A percentile compares a stretch with the other conserved stretches of the same genome.
Evolutionary conservation across 148 eudicot genomes (phyloP).

Genomic region (Salicornia ramosissima): DNA sequence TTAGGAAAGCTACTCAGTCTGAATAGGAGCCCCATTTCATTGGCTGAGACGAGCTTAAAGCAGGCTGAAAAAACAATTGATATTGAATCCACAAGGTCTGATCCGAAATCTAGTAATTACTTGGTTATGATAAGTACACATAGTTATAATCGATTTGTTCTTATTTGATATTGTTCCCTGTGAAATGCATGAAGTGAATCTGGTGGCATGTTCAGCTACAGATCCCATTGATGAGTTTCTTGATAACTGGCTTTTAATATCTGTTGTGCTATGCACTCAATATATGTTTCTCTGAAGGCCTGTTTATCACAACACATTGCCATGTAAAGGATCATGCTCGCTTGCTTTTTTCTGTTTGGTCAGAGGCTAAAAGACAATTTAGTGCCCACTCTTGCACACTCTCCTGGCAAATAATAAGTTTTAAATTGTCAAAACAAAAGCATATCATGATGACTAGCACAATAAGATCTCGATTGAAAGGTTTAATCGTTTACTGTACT

Average conservation of each 20-base stretch:
- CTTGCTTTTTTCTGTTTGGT: not conserved
- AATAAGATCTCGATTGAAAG: not conserved
- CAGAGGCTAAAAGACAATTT: not conserved
- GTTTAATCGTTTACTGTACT: not conserved
- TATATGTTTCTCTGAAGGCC: not conserved
- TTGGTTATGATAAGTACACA: slow-evolving; percentile 9
- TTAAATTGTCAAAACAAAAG: not conserved
- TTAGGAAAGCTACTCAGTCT: slow-evolving; percentile 63
- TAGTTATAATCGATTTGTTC: not conserved
- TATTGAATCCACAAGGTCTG: slow-evolving; percentile 41
- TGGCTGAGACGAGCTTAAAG: slow-evolving; percentile 17
- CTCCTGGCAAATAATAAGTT: not conserved
- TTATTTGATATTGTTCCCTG: not conserved
- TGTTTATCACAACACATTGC: not conserved
- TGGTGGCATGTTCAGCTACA: slow-evolving; percentile 3
- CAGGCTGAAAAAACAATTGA: slow-evolving; percentile 24
- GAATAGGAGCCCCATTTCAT: slow-evolving; percentile 24
- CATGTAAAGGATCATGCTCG: not conserved
- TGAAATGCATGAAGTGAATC: not conserved
- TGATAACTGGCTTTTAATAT: not conserved
- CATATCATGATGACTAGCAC: not conserved
- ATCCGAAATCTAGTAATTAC: slow-evolving; percentile 1
- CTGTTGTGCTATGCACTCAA: not conserved
- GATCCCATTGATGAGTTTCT: not conserved
- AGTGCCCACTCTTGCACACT: not conserved